Conservation (phyloP, 2,329 filamentous ascomycete genomes). For the Thielaviopsis euricoi region DNA sequence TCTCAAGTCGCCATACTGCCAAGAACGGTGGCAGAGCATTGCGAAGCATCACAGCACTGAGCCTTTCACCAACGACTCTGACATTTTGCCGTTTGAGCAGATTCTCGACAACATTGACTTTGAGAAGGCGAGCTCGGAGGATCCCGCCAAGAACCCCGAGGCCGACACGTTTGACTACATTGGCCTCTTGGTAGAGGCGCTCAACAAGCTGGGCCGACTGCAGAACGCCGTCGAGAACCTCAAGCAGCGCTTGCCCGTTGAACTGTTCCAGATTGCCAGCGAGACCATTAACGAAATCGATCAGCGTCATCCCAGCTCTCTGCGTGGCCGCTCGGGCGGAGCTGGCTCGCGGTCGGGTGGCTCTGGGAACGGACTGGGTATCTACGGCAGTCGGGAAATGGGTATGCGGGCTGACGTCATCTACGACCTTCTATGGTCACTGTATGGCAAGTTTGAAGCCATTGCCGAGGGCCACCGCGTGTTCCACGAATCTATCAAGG, state of each 20-base stretch:
- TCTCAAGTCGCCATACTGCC: conserved; percentile 92
- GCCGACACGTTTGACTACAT: conserved; percentile 92
- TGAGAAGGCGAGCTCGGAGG: conserved; percentile 53
- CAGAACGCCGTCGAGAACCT: conserved; percentile 78
- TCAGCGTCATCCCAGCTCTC: conserved; percentile 72
- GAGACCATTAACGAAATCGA: conserved; percentile 92
- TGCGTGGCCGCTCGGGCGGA: conserved; percentile 35
- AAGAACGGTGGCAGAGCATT: conserved; percentile 83
- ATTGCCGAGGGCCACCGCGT: conserved; percentile 92
- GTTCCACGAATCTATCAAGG: conserved; percentile 79
- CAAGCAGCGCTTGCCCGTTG: conserved; percentile 83
- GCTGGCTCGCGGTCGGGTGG: neutral
- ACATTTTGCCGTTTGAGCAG: conserved; percentile 37
- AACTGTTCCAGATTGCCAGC: conserved; percentile 84
- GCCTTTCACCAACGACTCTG: conserved; percentile 27
- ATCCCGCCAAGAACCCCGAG: conserved; percentile 84
- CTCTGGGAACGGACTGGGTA: conserved; percentile 33
- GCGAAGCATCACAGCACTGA: conserved; percentile 47
- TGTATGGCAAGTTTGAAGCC: conserved; percentile 94
- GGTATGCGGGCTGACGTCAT: conserved; percentile 71
- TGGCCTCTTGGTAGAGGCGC: conserved; percentile 66
- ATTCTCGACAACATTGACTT: conserved; percentile 46
- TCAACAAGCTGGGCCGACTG: conserved; percentile 77
- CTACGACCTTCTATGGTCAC: conserved; percentile 75
- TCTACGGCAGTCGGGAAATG: conserved; percentile 53